Evolutionary conservation across 208 protist species (phyloP).

Genomic region (Trypanosoma scelopori): DNA sequence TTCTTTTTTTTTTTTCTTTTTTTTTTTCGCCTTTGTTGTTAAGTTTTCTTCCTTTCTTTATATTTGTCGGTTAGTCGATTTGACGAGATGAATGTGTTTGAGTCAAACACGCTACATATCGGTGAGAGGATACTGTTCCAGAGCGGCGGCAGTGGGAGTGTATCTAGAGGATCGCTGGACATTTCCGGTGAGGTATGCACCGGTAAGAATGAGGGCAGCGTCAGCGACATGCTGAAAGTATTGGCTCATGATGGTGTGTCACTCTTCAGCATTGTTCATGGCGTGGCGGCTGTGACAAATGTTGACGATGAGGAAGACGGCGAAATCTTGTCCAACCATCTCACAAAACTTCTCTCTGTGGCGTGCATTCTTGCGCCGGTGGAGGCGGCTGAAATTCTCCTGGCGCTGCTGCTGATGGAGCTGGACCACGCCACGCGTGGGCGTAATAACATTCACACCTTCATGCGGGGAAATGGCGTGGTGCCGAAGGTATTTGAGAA

Average conservation of each 20-base stretch:
- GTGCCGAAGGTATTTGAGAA: slow-evolving; percentile 30
- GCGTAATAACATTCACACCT: slow-evolving; percentile 30
- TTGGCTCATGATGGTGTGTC: slow-evolving; percentile 32
- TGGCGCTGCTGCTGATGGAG: slow-evolving; percentile 40
- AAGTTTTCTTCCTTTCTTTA: slow-evolving; percentile 5
- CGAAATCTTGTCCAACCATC: slow-evolving; percentile 31
- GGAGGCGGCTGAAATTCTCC: slow-evolving; percentile 32
- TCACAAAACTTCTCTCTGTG: slow-evolving; percentile 31
- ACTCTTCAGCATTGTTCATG: slow-evolving; percentile 35
- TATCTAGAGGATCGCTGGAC: neutral
- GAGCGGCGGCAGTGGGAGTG: slow-evolving; percentile 3
- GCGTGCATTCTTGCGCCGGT: slow-evolving; percentile 28
- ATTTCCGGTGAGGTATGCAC: neutral
- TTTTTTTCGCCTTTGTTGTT: no score
- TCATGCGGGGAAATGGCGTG: slow-evolving; percentile 36
- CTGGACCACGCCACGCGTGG: slow-evolving; percentile 39
- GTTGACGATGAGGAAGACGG: slow-evolving; percentile 20
- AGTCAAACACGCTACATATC: neutral
- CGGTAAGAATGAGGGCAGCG: neutral
- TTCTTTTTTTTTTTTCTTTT: neutral
- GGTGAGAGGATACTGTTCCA: neutral
- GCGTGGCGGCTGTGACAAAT: slow-evolving; percentile 10
- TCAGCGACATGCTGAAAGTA: slow-evolving; percentile 22
- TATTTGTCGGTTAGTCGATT: no score
- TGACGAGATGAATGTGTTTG: neutral